A percentile compares a stretch with the other conserved stretches of the same genome.
Conservation (phyloP, 202 grass and related monocot species). For the Zoysia matrella region DNA sequence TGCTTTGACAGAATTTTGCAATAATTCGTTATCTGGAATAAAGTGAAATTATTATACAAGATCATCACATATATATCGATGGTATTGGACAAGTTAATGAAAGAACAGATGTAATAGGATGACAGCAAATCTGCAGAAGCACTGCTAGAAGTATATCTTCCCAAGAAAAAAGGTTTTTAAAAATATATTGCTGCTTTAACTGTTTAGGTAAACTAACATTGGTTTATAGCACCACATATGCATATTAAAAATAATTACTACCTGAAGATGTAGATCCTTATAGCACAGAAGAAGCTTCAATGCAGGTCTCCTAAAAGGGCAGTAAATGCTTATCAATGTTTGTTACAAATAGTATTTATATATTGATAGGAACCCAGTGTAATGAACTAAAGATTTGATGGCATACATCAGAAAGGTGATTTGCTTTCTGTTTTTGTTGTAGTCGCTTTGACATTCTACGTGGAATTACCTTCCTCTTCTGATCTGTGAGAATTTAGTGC, state of each 20-base stretch:
- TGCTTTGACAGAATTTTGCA: slow-evolving; percentile 44
- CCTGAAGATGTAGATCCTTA: slow-evolving; percentile 39
- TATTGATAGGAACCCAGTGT: not conserved
- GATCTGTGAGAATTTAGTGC: slow-evolving; percentile 34
- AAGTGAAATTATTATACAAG: slow-evolving; percentile 16
- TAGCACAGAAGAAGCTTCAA: slow-evolving; percentile 36
- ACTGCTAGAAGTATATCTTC: not conserved
- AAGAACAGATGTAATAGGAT: slow-evolving; percentile 2
- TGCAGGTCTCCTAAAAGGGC: slow-evolving; percentile 19
- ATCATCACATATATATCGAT: not conserved
- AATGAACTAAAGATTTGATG: not conserved
- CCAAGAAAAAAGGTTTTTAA: not conserved
- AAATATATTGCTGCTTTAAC: not conserved
- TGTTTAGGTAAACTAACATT: slow-evolving; percentile 17
- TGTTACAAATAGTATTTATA: not conserved
- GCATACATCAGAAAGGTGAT: slow-evolving; percentile 43
- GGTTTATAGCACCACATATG: not conserved
- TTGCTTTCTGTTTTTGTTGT: slow-evolving; percentile 46
- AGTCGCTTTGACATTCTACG: slow-evolving; percentile 55
- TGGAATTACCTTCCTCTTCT: slow-evolving; percentile 15
- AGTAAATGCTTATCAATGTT: slow-evolving; percentile 1
- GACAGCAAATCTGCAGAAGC: not conserved
- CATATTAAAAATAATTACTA: slow-evolving; percentile 17
- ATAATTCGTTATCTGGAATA: slow-evolving; percentile 52
- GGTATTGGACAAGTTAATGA: not conserved